phyloP scores from a whole-genome alignment of 345 rosid genomes.

The Lepidium aucheri region DNA sequence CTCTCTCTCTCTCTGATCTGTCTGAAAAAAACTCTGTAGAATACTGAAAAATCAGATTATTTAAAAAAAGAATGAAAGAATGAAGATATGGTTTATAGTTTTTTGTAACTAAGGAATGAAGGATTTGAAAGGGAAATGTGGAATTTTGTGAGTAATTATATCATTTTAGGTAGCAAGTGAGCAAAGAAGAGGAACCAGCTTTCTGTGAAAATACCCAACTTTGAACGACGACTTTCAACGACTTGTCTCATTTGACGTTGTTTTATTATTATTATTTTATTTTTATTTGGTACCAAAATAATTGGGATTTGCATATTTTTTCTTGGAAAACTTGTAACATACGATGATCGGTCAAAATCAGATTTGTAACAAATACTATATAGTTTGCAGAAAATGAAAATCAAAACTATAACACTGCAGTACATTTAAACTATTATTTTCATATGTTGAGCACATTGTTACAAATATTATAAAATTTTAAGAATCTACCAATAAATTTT shows the following conservation, averaged over 20 bases:
- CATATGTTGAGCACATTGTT: no score
- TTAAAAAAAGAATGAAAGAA: no score
- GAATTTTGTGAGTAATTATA: neutral
- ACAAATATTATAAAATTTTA: no score
- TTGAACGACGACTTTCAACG: conserved; percentile 28
- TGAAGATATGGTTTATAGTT: no score
- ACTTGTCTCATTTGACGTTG: neutral
- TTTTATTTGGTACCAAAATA: neutral
- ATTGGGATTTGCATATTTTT: neutral
- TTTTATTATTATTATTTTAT: neutral
- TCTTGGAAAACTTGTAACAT: neutral
- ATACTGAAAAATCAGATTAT: no score
- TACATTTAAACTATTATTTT: no score
- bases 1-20: no score
- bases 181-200: conserved; percentile 18
- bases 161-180: neutral
- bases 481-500: no score
- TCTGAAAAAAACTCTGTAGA: no score
- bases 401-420: neutral
- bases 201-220: conserved; percentile 5
- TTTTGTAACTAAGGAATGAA: neutral
- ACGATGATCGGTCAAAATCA: neutral
- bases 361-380: neutral
- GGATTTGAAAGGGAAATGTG: neutral
- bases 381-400: neutral